A percentile compares a stretch with the other conserved stretches of the same genome.
Conservation (phyloP, 305 asterid species). For the Fraxinus sp. region DNA sequence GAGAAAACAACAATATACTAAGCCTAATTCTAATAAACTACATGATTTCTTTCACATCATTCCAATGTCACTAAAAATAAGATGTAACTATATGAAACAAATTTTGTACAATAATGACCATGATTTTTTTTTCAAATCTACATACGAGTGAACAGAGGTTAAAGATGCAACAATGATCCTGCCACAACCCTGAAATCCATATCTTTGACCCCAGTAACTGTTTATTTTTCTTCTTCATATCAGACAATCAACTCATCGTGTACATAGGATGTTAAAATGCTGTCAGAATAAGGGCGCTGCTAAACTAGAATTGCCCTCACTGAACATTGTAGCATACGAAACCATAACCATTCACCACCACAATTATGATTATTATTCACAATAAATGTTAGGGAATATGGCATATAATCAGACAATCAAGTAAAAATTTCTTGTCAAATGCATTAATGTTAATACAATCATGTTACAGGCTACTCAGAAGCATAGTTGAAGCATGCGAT, state of each 20-base stretch:
- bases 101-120: neutral
- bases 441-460: neutral
- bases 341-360: neutral
- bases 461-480: neutral
- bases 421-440: neutral
- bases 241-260: neutral
- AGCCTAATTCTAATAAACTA: neutral
- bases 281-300: neutral
- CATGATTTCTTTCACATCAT: neutral
- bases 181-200: neutral
- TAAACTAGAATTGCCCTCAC: neutral
- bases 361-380: neutral
- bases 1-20: neutral
- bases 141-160: neutral
- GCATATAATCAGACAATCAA: neutral
- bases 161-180: neutral
- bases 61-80: neutral
- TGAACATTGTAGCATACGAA: neutral
- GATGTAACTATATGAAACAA: neutral
- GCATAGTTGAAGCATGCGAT: slow-evolving; percentile 6
- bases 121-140: neutral
- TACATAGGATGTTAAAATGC: neutral
- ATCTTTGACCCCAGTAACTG: neutral
- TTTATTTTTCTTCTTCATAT: neutral
- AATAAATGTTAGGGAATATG: neutral